Evolutionary conservation across 2,329 filamentous ascomycete species (phyloP), one percentile per base, ranked within the genome.

Genomic region (Huntiella moniliformis): DNA sequence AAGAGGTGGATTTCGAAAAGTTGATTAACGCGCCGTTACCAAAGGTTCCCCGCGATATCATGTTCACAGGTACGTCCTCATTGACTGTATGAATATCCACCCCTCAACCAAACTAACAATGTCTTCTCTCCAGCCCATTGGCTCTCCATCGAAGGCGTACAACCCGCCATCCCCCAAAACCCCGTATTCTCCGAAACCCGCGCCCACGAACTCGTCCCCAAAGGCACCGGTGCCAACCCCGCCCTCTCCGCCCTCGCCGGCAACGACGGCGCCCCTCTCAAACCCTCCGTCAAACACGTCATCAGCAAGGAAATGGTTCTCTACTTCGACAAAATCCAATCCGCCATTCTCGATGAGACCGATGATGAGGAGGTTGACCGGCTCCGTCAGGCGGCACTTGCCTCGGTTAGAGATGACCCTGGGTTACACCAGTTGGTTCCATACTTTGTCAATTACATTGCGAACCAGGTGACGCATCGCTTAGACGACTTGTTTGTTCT

Each of bases 1-100:
- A 98, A 58, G 91, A 98, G 66, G 80, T 96, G 46, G 91, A 98
- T 62, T 96, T 98, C 58, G 91, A 98, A 66, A 96, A 96, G 67
- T 68, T 98, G 53, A 95, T 98, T 60, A 98, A 98, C 64, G 86
- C 86, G 52, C 84, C 91, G 4, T 64, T 98, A 53, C 91, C 91
- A 18, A 95, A 92, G 61, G 87, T 98, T 28, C 91, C 91, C 32
- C 73, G 88, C 42, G 91, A 98, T 61, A 81, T 91, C 55, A 84
- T 78, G 51, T 88, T 95, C 58, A 96, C 88, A 36, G 82, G 85
- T 88, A 65, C 47, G 70, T 49, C 17, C 13, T 10, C 8, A 15
- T 4, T 1, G 12, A 5, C 10, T 8, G 16, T 10, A 17, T 4
- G 34, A n/a, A 36, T 28, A 38, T 22, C 43, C 54, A 45, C 11